These are phyloP conservation scores for Isatis tinctoria DNA, from an alignment of 345 rosid species.

Conservation along the genomic window DNA sequence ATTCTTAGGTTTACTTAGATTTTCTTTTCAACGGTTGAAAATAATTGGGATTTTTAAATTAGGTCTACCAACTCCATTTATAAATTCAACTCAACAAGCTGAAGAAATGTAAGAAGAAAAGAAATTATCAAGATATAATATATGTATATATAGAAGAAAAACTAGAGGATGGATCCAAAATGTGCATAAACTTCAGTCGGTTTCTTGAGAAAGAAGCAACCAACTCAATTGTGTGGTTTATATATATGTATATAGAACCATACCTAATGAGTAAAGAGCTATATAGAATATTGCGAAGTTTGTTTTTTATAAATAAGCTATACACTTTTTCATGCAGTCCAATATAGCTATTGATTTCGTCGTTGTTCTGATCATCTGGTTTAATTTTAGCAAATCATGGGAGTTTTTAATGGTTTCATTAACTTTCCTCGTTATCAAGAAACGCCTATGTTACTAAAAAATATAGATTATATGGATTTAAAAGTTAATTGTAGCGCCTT, in stretches of 20 bases:
- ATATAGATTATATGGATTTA: background rate
- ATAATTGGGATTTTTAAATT: background rate
- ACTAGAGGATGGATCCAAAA: background rate
- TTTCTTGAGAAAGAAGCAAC: constrained; percentile 8
- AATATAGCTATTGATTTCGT: background rate
- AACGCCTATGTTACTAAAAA: too few relatives aligned
- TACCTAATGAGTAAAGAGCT: too few relatives aligned
- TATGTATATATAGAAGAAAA: background rate
- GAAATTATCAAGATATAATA: background rate
- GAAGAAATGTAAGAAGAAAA: background rate
- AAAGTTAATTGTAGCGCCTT: background rate
- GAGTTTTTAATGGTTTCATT: too few relatives aligned
- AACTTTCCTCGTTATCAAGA: too few relatives aligned
- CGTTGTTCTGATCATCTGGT: background rate
- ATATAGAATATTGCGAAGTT: too few relatives aligned
- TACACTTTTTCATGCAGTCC: too few relatives aligned
- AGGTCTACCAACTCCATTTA: background rate
- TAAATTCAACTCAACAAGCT: background rate
- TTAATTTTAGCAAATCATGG: too few relatives aligned
- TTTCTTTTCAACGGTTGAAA: background rate
- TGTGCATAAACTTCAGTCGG: background rate
- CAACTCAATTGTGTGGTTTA: background rate
- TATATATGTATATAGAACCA: too few relatives aligned
- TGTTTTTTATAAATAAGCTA: too few relatives aligned
- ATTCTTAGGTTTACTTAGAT: constrained; percentile 2